phyloP scores from a whole-genome alignment of 2,329 filamentous ascomycete species.

The Pestalotiopsis sp. region DNA sequence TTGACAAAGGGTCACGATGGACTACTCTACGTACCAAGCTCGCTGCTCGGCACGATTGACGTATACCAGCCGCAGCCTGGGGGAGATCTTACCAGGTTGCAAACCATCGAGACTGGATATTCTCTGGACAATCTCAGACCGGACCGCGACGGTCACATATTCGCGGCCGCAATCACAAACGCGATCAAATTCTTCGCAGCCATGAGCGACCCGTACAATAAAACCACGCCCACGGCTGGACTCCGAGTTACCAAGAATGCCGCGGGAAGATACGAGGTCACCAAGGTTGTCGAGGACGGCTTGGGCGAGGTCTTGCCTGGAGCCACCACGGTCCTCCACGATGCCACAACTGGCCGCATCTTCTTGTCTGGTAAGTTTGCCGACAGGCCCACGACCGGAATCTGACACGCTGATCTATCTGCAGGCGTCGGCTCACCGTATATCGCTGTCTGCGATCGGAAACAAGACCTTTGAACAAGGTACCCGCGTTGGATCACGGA shows the following conservation, averaged over 20 bases:
- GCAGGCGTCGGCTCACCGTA: constrained; percentile 2
- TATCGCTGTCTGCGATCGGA: constrained; percentile 7
- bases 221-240: constrained; percentile 17
- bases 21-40: constrained; percentile 33
- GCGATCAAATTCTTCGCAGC: constrained; percentile 16
- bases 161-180: constrained; percentile 23
- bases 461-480: neutral
- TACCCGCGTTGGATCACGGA: neutral
- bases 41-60: constrained; percentile 18
- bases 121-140: constrained; percentile 28
- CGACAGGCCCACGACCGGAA: neutral
- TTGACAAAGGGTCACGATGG: constrained; percentile 24
- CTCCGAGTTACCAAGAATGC: constrained; percentile 22
- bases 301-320: constrained; percentile 24
- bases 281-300: constrained; percentile 29
- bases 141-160: constrained; percentile 27
- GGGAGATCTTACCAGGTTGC: constrained; percentile 18
- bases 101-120: constrained; percentile 21
- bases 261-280: constrained; percentile 17
- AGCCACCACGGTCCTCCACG: constrained; percentile 26
- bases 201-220: constrained; percentile 20
- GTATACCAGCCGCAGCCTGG: constrained; percentile 13
- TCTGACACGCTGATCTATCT: neutral
- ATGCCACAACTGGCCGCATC: constrained; percentile 27
- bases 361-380: constrained; percentile 24